These are phyloP conservation scores for Fusarium oligoseptatum DNA, from an alignment of 2,329 filamentous ascomycete genomes.

Conservation along the genomic window DNA sequence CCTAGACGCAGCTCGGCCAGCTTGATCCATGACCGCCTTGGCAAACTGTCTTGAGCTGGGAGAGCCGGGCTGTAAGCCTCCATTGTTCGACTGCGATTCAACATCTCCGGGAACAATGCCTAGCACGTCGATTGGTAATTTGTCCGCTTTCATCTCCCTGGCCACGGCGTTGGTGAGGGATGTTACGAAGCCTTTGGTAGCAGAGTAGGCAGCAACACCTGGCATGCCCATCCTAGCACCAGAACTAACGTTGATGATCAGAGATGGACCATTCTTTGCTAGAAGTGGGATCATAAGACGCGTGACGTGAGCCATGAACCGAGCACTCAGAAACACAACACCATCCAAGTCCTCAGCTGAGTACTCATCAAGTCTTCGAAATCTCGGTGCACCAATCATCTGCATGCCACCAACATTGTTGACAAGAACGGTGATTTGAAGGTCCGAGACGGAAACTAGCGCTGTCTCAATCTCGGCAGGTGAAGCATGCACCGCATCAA, in stretches of 20 bases:
- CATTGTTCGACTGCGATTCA: neutral
- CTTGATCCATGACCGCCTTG: neutral
- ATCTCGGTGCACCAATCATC: neutral
- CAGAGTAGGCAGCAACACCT: neutral
- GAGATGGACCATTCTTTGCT: neutral
- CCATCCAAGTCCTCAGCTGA: neutral
- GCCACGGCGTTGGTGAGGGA: neutral
- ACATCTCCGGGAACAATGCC: neutral
- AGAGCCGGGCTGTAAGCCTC: neutral
- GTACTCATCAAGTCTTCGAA: neutral
- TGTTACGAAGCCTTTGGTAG: neutral
- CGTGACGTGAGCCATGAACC: neutral
- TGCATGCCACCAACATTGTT: constrained; percentile 5
- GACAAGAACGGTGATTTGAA: neutral
- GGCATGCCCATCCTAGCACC: constrained; percentile 1
- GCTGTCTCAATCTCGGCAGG: neutral
- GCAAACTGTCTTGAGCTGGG: neutral
- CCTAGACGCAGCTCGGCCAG: neutral
- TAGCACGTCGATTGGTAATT: neutral
- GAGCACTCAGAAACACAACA: neutral
- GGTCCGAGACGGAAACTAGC: neutral
- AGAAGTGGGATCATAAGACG: neutral
- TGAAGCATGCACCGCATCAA: neutral
- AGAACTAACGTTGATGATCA: constrained; percentile 3
- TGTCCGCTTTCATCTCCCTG: neutral